Evolutionary conservation across 768 basidiomycete species (phyloP), one percentile per base, ranked within the genome.

Genomic region (Podaxis sp.): DNA sequence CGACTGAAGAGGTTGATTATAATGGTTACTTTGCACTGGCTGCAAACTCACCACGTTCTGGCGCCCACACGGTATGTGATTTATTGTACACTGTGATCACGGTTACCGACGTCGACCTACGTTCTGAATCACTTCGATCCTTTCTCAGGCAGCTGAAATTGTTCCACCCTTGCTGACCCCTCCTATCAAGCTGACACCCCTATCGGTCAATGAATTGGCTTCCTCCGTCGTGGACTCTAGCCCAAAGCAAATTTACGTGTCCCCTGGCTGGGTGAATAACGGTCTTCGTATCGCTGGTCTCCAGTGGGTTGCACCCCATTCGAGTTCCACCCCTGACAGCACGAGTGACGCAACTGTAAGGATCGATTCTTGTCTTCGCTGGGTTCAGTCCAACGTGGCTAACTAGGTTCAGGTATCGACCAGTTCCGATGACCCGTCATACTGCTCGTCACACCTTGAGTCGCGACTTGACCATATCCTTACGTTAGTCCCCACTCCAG

Each of bases 271-370:
- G 57, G 16, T 50, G 3, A 51, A 4, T 32, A 50, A 42, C 27
- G 57, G 57, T 13, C 57, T 52, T 27, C 44, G 57, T 13, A 59
- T 59, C 9, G 23, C 36, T n/a, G 57, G 57, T 9, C 51, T 59
- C 16, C 27, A 21, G 6, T 35, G 27, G 32, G 32, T 32, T 32
- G 7, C 7, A 36, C 10, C 47, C 1, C 18, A 11, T 13, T 11
- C 28, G 14, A 50, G 35, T 16, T 5, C 35, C 7, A n/a, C 18
- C 2, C 18, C 35, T 37, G 9, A 38, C 38, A 13, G 2, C 18
- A 21, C 7, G 7, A 48, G 32, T 27, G 14, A 48, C 21, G 13
- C 25, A 13, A 3, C 14, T 14, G 56, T 57, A 36, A 57, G 56
- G 16, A 9, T 9, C 32, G 3, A 4, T 48, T 18, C 13, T 21